Base-by-base conservation (phyloP, 768 basidiomycete species). In the Lenzites betulinus region DNA sequence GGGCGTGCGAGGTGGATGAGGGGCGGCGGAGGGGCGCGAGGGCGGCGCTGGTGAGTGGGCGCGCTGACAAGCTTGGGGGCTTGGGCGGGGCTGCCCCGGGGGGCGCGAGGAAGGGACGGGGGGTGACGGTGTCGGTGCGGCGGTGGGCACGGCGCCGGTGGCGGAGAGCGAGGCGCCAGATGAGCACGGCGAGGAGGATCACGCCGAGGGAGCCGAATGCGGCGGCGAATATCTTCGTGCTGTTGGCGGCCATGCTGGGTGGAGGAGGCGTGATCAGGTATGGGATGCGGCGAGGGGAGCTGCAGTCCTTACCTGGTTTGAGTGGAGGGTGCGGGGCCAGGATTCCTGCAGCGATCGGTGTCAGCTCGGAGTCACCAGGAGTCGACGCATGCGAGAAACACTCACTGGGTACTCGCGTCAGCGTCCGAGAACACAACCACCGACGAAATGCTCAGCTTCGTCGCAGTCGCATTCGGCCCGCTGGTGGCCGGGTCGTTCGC, bases 401-500 rank as follows among this genome's bases (percentile, higher is more conserved):
- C 39, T 28, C 42, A 49, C 39, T 36, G 16, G 4, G 28, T 18
- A 11, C 3, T 9, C 9, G 47, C 25, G 36, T n/a, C 35, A 13
- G 4, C 39, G 12, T 18, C 39, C 3, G 51, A n/a, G 41, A 51
- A 51, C 1, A 63, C 49, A 3, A 16, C 35, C 2, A 44, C 41
- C 13, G 54, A 48, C 13, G 44, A 30, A 2, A 63, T 38, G 42
- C 58, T 46, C 47, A 63, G 26, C 22, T 16, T 33, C n/a, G 58
- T 51, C 25, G 53, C 41, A 1, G 15, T 38, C 33, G 9, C 28
- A 23, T 42, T 15, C 41, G 22, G 6, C 26, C 48, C 26, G 30
- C 30, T 33, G 11, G 30, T 5, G 20, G 44, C 18, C 47, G 60
- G 64, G 53, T 62, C 58, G 57, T 65, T 65, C 48, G 58, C 58